Conservation (phyloP, 805 yeast genomes). For the Lipomyces starkeyi region DNA sequence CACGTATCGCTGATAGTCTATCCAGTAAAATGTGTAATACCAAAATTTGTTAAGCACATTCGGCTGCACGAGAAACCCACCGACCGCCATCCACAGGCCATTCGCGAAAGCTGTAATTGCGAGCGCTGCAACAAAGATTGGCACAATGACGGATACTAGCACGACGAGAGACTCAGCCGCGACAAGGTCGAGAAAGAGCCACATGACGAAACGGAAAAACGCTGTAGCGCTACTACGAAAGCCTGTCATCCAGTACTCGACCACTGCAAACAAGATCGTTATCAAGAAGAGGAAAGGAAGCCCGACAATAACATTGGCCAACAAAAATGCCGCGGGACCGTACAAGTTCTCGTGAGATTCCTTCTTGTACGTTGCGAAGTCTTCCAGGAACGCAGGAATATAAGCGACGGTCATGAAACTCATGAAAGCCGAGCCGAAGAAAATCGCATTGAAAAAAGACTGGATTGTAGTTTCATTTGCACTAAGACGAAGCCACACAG, state of each 20-base stretch:
- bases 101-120: slow-evolving; percentile 52
- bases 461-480: slow-evolving; percentile 42
- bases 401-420: slow-evolving; percentile 46
- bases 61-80: slow-evolving; percentile 49
- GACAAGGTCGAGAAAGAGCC: slow-evolving; percentile 50
- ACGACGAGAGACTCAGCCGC: slow-evolving; percentile 53
- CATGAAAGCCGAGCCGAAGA: slow-evolving; percentile 53
- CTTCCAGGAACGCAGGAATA: slow-evolving; percentile 51
- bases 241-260: slow-evolving; percentile 49
- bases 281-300: slow-evolving; percentile 49
- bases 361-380: slow-evolving; percentile 44
- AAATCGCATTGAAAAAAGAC: slow-evolving; percentile 47
- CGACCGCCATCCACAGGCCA: slow-evolving; percentile 55
- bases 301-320: slow-evolving; percentile 49
- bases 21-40: slow-evolving; percentile 53
- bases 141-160: slow-evolving; percentile 47
- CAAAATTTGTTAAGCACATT: slow-evolving; percentile 48
- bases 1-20: slow-evolving; percentile 52
- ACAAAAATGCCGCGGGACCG: slow-evolving; percentile 49
- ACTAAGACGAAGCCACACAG: slow-evolving; percentile 48
- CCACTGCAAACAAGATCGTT: slow-evolving; percentile 45
- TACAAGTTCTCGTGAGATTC: slow-evolving; percentile 50
- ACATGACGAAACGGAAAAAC: slow-evolving; percentile 48
- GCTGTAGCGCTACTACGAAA: slow-evolving; percentile 45
- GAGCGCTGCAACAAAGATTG: slow-evolving; percentile 50